Evolutionary conservation across 78 protist genomes (phyloP).

Genomic region (Dictyostelium brefeldianum): DNA sequence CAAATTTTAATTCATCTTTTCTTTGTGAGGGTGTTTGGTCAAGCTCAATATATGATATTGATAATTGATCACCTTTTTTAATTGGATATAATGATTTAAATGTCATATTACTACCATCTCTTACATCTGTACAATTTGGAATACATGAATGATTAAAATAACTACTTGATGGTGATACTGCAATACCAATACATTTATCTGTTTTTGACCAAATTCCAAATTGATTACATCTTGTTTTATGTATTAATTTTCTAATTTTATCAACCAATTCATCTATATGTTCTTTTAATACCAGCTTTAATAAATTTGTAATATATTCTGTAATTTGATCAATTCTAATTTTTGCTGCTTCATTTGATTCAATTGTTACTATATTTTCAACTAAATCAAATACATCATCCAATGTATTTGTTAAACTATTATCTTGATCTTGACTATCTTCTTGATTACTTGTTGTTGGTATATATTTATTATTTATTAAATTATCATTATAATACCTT

Average conservation of each 20-base stretch:
- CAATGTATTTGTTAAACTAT: not conserved
- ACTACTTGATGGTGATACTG: constrained; percentile 32
- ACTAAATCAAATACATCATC: constrained; percentile 56
- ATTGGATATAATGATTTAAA: constrained; percentile 52
- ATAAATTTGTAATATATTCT: not conserved
- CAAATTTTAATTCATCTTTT: constrained; percentile 7
- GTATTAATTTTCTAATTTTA: constrained; percentile 11
- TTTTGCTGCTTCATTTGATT: constrained; percentile 11
- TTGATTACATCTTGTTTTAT: constrained; percentile 69
- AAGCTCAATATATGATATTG: constrained; percentile 41
- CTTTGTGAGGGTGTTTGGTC: not conserved
- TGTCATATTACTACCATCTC: constrained; percentile 35
- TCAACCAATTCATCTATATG: not conserved
- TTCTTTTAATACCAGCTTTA: not conserved
- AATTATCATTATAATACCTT: constrained; percentile 6
- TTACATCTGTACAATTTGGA: constrained; percentile 46
- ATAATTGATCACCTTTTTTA: constrained; percentile 41
- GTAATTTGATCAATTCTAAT: not conserved
- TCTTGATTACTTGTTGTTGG: not conserved
- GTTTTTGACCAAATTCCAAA: constrained; percentile 79
- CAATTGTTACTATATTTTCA: constrained; percentile 5
- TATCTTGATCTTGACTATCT: too few species aligned
- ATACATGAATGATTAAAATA: constrained; percentile 71
- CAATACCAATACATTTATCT: constrained; percentile 71
- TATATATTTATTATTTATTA: not conserved